Percentiles rank a stretch among this genome's conserved stretches.
phyloP scores from a whole-genome alignment of 805 yeast species.

The Candida boleticola region DNA sequence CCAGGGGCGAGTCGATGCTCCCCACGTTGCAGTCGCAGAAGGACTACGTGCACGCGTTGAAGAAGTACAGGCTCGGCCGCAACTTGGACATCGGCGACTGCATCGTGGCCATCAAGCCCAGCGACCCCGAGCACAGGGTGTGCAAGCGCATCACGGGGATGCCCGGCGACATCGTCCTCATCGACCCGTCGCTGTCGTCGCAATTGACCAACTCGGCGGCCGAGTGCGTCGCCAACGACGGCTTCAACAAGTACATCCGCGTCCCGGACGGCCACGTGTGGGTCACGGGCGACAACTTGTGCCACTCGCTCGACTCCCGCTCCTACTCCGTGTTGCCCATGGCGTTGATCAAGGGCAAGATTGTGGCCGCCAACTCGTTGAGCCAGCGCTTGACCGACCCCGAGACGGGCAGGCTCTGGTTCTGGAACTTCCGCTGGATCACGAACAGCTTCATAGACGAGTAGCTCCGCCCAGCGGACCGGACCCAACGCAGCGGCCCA shows the following conservation, averaged over 20 bases:
- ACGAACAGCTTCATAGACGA: slow-evolving; percentile 47
- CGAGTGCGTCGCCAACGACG: slow-evolving; percentile 32
- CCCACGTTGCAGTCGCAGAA: slow-evolving; percentile 76
- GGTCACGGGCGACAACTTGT: slow-evolving; percentile 94
- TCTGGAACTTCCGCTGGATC: slow-evolving; percentile 57
- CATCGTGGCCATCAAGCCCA: slow-evolving; percentile 85
- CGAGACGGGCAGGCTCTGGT: slow-evolving; percentile 26
- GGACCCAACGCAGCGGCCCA: neutral
- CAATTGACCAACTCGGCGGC: slow-evolving; percentile 32
- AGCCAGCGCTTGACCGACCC: slow-evolving; percentile 43
- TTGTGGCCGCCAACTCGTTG: slow-evolving; percentile 62
- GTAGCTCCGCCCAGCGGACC: neutral
- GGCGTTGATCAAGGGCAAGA: slow-evolving; percentile 84
- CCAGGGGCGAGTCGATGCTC: slow-evolving; percentile 93
- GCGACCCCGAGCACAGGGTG: slow-evolving; percentile 79
- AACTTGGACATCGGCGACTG: slow-evolving; percentile 79
- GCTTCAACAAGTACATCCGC: slow-evolving; percentile 55
- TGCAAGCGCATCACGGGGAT: slow-evolving; percentile 93
- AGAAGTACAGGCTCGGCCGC: slow-evolving; percentile 61
- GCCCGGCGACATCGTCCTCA: slow-evolving; percentile 85
- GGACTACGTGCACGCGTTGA: slow-evolving; percentile 79
- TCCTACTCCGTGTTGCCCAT: slow-evolving; percentile 87
- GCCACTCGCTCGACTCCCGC: slow-evolving; percentile 85
- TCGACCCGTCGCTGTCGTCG: slow-evolving; percentile 73
- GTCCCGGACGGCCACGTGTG: slow-evolving; percentile 96